phyloP scores from a whole-genome alignment of 495 filamentous ascomycete species.

The Choiromyces venosus region DNA sequence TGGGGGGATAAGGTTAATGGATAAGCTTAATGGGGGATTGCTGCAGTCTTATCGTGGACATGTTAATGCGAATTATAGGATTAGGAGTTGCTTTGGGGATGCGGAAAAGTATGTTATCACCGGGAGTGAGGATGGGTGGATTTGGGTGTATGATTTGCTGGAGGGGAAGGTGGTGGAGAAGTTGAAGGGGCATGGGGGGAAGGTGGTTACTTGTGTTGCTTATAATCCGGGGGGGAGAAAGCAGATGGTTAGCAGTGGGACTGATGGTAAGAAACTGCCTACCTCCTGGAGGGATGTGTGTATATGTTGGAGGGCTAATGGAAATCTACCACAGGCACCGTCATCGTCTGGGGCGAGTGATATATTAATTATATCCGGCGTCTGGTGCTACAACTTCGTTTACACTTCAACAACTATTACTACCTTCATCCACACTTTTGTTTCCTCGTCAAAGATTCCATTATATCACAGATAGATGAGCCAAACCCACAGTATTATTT shows the following conservation, averaged over 20 bases:
- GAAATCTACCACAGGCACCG: conserved; percentile 21
- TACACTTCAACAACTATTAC: background rate
- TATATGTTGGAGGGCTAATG: conserved; percentile 10
- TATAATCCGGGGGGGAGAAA: conserved; percentile 37
- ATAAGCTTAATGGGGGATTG: conserved; percentile 65
- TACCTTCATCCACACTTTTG: background rate
- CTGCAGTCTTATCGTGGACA: conserved; percentile 64
- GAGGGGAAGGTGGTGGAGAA: conserved; percentile 62
- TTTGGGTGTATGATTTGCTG: conserved; percentile 88
- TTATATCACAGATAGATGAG: background rate
- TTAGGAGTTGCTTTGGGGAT: conserved; percentile 66
- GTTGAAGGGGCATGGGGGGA: conserved; percentile 55
- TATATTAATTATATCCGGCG: background rate
- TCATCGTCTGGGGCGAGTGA: conserved; percentile 39
- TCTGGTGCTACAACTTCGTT: background rate
- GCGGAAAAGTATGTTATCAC: conserved; percentile 72
- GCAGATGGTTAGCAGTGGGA: conserved; percentile 39
- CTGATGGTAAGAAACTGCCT: conserved; percentile 31
- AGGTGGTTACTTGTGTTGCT: conserved; percentile 51
- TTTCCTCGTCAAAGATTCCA: background rate
- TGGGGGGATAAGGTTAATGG: conserved; percentile 71
- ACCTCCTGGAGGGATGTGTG: background rate
- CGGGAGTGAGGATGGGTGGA: conserved; percentile 72
- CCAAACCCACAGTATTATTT: background rate
- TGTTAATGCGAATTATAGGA: conserved; percentile 59